phyloP scores from a whole-genome alignment of 805 yeast species.

The Wickerhamomyces ciferrii region DNA sequence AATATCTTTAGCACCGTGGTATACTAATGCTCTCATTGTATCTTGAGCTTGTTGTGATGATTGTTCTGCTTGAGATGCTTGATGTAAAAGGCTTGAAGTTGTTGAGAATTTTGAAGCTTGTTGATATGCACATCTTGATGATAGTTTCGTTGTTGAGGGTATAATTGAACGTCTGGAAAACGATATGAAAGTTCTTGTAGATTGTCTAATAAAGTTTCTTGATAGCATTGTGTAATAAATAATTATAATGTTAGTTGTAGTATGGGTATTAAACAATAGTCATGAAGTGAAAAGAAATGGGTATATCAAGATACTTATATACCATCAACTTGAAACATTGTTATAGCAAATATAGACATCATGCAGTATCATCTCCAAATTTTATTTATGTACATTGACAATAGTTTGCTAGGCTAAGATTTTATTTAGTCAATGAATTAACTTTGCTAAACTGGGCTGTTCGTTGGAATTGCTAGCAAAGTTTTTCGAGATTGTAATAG shows the following conservation, averaged over 20 bases:
- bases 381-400: no score
- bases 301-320: background rate
- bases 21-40: slow-evolving; percentile 35
- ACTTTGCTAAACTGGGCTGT: background rate
- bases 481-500: background rate
- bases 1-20: slow-evolving; percentile 33
- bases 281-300: background rate
- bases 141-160: background rate
- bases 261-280: background rate
- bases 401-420: background rate
- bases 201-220: background rate
- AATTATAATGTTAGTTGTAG: no score
- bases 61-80: background rate
- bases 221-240: background rate
- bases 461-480: background rate
- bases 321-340: background rate
- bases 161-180: background rate
- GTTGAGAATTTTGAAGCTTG: background rate
- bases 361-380: no score
- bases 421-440: background rate
- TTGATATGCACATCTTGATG: background rate
- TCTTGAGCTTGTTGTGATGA: background rate
- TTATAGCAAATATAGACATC: background rate
- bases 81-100: background rate
- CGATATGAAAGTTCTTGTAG: background rate